Conservation (phyloP, 176 grass and related monocot genomes). For the Zea luxurians region DNA sequence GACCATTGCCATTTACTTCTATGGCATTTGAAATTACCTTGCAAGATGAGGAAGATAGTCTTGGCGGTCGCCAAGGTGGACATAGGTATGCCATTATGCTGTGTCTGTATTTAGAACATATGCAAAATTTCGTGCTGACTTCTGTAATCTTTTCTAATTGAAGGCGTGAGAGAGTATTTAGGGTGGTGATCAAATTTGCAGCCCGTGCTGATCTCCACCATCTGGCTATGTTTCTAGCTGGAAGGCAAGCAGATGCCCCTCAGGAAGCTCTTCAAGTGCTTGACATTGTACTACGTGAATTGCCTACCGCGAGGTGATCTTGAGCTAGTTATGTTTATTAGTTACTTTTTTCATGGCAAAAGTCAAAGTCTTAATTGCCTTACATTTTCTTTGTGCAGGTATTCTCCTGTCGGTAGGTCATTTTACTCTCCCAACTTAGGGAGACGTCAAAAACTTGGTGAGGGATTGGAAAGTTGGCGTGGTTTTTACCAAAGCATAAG, state of each 20-base stretch:
- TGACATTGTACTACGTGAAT: slow-evolving; percentile 89
- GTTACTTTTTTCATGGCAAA: slow-evolving; percentile 14
- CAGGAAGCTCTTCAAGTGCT: slow-evolving; percentile 97
- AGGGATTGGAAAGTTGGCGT: slow-evolving; percentile 91
- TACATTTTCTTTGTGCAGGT: slow-evolving; percentile 43
- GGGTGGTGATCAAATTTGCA: slow-evolving; percentile 91
- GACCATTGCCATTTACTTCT: slow-evolving; percentile 75
- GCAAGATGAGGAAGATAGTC: slow-evolving; percentile 71
- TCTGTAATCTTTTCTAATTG: slow-evolving; percentile 34
- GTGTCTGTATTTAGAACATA: slow-evolving; percentile 13
- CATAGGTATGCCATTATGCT: slow-evolving; percentile 40
- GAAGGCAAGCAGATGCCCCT: slow-evolving; percentile 87
- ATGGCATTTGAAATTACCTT: slow-evolving; percentile 76
- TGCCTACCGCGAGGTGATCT: slow-evolving; percentile 74
- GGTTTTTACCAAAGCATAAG: slow-evolving; percentile 97
- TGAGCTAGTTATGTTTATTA: slow-evolving; percentile 12
- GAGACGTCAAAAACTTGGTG: slow-evolving; percentile 77
- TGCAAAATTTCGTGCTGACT: slow-evolving; percentile 20
- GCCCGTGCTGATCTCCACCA: slow-evolving; percentile 93
- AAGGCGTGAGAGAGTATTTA: slow-evolving; percentile 75
- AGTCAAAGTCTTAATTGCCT: not conserved
- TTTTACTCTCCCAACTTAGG: slow-evolving; percentile 94
- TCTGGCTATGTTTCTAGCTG: slow-evolving; percentile 83
- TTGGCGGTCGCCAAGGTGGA: slow-evolving; percentile 50
- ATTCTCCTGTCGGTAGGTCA: slow-evolving; percentile 76